Base-by-base conservation (phyloP, 257 asterid species). In the Rehmannia glutinosa region DNA sequence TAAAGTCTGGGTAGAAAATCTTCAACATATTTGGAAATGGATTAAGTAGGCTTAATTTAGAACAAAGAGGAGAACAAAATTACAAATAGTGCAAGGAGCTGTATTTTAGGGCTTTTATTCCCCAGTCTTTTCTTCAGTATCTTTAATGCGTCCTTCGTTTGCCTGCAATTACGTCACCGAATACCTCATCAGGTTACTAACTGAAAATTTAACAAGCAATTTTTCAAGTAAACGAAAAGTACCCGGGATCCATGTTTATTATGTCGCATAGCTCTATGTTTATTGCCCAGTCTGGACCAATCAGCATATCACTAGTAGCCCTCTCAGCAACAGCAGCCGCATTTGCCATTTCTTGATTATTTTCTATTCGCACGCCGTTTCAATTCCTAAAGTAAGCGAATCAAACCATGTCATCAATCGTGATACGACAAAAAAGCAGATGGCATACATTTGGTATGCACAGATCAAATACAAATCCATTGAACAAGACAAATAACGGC, bases 201-300 rank as follows among this genome's bases (percentile, higher is more conserved):
- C 36, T 47, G 32, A 32, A 46, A 17, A 60, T 8, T 16, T 7
- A 42, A 38, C 43, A 46, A 41, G 13, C 42, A 59, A 20, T 10
- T 17, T 6, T 11, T 21, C 17, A 54, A 56, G 35, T 30, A 51
- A 47, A 75, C 53, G 16, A 13, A 68, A 50, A 45, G 53, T 85
- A 94, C 96, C 96, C 96, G 38, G 96, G 97, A 62, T 90, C 82
- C 74, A 75, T 70, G 73, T 88, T 94, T 43, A 90, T 81, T 32
- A 88, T 73, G 75, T 94, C 99, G 43, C 99, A 94, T 20, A 94
- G 91, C 85, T 94, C 99, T 8, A 94, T 77, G 74, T 94, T 94
- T 35, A 94, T 83, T 36, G 97, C 96, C 99, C 99, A 94, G 76
- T 94, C 99, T 43, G 99, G 99, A 76, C 97, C 99, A 76, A 77